phyloP scores from a whole-genome alignment of 257 asterid species.

The Striga asiatica region DNA sequence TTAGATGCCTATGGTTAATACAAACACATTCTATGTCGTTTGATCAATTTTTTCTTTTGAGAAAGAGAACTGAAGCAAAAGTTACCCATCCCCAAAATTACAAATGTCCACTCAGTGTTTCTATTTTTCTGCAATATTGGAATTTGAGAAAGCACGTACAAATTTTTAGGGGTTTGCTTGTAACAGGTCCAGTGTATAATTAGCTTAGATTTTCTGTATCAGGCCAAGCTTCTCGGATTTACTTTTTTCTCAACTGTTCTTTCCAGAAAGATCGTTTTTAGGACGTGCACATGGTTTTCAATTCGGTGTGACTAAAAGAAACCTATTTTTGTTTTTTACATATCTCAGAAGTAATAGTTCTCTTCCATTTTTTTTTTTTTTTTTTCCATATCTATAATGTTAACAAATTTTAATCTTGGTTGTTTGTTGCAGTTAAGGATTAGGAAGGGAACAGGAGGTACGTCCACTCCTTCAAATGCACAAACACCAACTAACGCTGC shows the following conservation, averaged over 20 bases:
- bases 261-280: background rate
- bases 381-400: background rate
- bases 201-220: background rate
- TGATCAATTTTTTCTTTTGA: background rate
- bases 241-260: background rate
- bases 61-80: too few relatives aligned
- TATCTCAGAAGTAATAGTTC: background rate
- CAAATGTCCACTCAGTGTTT: too few relatives aligned
- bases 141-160: background rate
- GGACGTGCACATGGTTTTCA: background rate
- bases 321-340: background rate
- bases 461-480: conserved; percentile 37
- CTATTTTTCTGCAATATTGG: background rate
- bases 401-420: background rate
- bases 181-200: background rate
- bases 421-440: conserved; percentile 50
- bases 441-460: conserved; percentile 53
- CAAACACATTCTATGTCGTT: background rate
- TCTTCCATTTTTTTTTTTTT: background rate
- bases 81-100: too few relatives aligned
- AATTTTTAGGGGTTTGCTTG: background rate
- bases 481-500: conserved; percentile 24
- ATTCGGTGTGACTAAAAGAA: background rate
- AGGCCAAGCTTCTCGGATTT: background rate
- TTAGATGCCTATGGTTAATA: too few relatives aligned